Evolutionary conservation across 169 alveolate species (phyloP).

Genomic region (Hammondia hammondi): DNA sequence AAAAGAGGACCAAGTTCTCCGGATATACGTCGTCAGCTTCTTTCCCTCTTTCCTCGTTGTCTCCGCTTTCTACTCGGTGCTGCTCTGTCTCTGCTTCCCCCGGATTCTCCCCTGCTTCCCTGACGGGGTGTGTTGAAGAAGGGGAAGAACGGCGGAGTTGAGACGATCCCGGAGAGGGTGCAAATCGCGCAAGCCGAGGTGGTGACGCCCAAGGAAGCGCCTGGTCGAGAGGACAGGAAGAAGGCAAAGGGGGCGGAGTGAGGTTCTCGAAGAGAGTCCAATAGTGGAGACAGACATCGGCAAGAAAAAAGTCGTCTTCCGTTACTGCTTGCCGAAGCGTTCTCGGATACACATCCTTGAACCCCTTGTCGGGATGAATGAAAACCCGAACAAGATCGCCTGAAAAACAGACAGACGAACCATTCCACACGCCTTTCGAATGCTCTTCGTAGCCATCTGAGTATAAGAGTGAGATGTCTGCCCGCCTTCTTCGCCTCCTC

Average conservation of each 20-base stretch:
- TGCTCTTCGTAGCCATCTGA: not conserved
- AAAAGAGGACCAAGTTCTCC: not conserved
- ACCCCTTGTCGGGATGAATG: conserved; percentile 10
- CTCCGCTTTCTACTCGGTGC: not conserved
- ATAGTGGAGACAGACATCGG: not conserved
- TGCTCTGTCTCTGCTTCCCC: not conserved
- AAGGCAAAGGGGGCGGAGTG: not conserved
- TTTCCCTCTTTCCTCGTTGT: not conserved
- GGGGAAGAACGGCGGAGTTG: not conserved
- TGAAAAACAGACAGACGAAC: not conserved
- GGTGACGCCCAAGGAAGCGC: not conserved
- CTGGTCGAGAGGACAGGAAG: not conserved
- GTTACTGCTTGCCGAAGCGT: not conserved
- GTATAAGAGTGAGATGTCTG: not conserved
- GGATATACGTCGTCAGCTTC: not conserved
- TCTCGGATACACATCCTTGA: not conserved
- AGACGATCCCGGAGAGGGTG: not conserved
- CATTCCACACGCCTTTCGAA: not conserved
- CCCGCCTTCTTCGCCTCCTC: no score
- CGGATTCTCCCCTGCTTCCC: not conserved
- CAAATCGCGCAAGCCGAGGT: not conserved
- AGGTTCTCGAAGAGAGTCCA: conserved; percentile 19
- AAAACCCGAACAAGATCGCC: not conserved
- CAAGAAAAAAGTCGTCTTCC: conserved; percentile 6
- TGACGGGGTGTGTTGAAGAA: not conserved